phyloP scores from a whole-genome alignment of 2,329 filamentous ascomycete species.

The Saccharata proteae region DNA sequence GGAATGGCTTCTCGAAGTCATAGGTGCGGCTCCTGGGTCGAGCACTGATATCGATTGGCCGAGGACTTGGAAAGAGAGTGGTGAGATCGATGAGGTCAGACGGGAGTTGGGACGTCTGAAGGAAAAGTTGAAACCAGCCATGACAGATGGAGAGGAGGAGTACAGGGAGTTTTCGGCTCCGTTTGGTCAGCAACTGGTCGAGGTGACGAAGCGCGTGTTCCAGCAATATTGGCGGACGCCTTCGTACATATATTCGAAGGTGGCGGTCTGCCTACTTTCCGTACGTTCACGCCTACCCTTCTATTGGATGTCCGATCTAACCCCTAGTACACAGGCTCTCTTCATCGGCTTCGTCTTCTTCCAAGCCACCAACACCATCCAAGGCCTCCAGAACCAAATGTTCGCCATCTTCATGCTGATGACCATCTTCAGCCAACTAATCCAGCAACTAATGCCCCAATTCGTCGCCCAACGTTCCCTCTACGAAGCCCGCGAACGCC shows the following conservation, averaged over 20 bases:
- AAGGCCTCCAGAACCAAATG: slow-evolving; percentile 76
- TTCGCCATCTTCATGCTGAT: slow-evolving; percentile 74
- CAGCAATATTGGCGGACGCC: slow-evolving; percentile 14
- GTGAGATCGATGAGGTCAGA: slow-evolving; percentile 16
- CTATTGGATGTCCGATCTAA: slow-evolving; percentile 9
- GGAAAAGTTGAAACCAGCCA: slow-evolving; percentile 2
- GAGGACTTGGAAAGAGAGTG: slow-evolving; percentile 9
- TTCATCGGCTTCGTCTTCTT: slow-evolving; percentile 79
- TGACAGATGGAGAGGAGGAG: background rate
- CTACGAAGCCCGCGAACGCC: slow-evolving; percentile 76
- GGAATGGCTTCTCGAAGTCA: slow-evolving; percentile 54
- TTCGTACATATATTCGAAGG: slow-evolving; percentile 13
- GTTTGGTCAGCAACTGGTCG: slow-evolving; percentile 9
- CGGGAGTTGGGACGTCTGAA: slow-evolving; percentile 26
- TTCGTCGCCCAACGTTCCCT: slow-evolving; percentile 72
- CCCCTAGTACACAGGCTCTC: slow-evolving; percentile 35
- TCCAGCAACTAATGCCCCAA: slow-evolving; percentile 74
- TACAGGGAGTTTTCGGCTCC: slow-evolving; percentile 11
- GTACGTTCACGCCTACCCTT: slow-evolving; percentile 2
- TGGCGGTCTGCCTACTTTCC: slow-evolving; percentile 7
- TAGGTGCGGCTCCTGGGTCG: slow-evolving; percentile 12
- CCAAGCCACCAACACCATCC: slow-evolving; percentile 56
- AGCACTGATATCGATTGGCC: slow-evolving; percentile 11
- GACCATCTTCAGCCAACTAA: slow-evolving; percentile 69
- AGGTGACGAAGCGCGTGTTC: slow-evolving; percentile 10